phyloP scores from a whole-genome alignment of 139 green algal genomes.

The Picochlorum sp. region DNA sequence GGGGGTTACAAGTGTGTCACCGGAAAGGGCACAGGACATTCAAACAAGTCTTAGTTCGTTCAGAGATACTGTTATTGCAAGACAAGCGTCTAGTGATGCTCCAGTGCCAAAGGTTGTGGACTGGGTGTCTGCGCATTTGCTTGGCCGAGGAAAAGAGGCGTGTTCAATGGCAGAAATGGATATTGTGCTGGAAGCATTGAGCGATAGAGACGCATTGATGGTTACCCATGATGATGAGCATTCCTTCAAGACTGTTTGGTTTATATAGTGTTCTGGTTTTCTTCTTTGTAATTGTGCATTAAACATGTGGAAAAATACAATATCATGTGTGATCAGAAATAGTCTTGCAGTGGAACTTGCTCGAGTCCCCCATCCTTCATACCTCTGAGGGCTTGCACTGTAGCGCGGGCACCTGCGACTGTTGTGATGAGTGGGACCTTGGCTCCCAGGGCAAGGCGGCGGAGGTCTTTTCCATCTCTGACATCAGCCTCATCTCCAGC shows the following conservation, averaged over 20 bases:
- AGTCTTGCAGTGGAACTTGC: slow-evolving; percentile 80
- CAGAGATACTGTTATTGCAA: slow-evolving; percentile 6
- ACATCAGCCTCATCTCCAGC: slow-evolving; percentile 81
- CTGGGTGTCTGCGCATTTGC: slow-evolving; percentile 12
- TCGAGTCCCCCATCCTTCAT: slow-evolving; percentile 66
- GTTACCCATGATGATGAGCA: slow-evolving; percentile 5
- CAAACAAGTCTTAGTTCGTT: slow-evolving; percentile 7
- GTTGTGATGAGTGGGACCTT: slow-evolving; percentile 96
- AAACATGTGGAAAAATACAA: slow-evolving; percentile 7
- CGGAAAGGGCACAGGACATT: slow-evolving; percentile 16
- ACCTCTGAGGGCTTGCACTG: slow-evolving; percentile 65
- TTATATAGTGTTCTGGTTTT: slow-evolving; percentile 3
- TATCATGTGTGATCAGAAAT: slow-evolving; percentile 20
- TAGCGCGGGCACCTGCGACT: slow-evolving; percentile 79
- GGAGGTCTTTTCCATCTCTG: slow-evolving; percentile 86
- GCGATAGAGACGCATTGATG: slow-evolving; percentile 15
- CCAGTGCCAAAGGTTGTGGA: slow-evolving; percentile 2
- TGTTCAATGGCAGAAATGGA: slow-evolving; percentile 9
- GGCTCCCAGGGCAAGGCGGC: slow-evolving; percentile 71
- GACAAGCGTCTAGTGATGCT: slow-evolving; percentile 1
- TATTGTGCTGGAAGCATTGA: slow-evolving; percentile 17
- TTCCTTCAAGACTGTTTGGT: slow-evolving; percentile 5
- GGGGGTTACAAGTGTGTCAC: background rate
- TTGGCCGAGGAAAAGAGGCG: background rate
- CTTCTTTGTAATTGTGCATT: slow-evolving; percentile 6